Evolutionary conservation across 768 basidiomycete species (phyloP).

Genomic region (Boletus barrowsii): DNA sequence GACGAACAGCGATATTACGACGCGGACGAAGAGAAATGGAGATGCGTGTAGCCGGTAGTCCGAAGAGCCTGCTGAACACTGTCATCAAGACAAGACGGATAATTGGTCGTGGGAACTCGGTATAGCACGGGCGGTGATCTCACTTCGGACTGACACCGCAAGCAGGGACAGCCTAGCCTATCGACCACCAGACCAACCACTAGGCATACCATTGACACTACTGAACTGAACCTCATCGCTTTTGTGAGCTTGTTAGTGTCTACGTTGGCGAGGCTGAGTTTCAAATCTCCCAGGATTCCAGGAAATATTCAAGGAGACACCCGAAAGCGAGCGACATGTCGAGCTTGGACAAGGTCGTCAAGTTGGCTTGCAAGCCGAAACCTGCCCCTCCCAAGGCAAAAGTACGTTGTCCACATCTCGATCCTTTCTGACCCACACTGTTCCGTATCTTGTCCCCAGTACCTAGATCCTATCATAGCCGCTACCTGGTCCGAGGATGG

Average conservation of each 20-base stretch:
- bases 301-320: slow-evolving; percentile 7
- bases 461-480: slow-evolving; percentile 93
- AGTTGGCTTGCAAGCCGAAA: slow-evolving; percentile 97
- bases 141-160: too few species aligned
- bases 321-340: slow-evolving; percentile 44
- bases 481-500: slow-evolving; percentile 98
- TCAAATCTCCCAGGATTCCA: slow-evolving; percentile 13
- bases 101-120: too few species aligned
- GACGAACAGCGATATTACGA: slow-evolving; percentile 21
- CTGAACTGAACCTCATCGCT: too few species aligned
- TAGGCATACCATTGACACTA: too few species aligned
- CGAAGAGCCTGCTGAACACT: too few species aligned
- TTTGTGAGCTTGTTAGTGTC: too few species aligned
- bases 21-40: slow-evolving; percentile 5
- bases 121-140: too few species aligned
- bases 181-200: too few species aligned
- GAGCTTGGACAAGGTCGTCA: slow-evolving; percentile 89
- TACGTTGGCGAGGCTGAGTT: slow-evolving; percentile 23
- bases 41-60: background rate
- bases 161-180: too few species aligned
- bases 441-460: slow-evolving; percentile 45
- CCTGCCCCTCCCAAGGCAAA: slow-evolving; percentile 94
- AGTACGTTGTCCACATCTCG: slow-evolving; percentile 40
- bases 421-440: background rate
- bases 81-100: too few species aligned